Conservation (phyloP, 1,284 basidiomycete genomes). For the Anthracocystis walkeri region DNA sequence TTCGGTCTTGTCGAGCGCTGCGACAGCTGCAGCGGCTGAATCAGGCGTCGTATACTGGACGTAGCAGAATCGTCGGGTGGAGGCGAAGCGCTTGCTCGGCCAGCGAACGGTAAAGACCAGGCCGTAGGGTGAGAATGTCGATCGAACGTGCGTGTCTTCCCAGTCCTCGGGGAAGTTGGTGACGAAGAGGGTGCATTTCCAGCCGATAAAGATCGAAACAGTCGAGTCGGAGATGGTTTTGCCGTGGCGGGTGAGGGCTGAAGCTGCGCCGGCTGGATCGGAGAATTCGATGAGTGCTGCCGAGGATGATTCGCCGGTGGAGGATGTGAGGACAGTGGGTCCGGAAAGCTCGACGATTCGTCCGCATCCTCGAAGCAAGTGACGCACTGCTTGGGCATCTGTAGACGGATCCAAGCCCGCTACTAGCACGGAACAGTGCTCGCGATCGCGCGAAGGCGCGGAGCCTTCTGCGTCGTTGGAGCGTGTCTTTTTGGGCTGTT, state of each 20-base stretch:
- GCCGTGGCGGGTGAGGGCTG: conserved; percentile 91
- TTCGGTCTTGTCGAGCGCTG: conserved; percentile 82
- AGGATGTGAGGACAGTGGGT: conserved; percentile 32
- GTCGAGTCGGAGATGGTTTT: conserved; percentile 77
- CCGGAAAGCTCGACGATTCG: conserved; percentile 59
- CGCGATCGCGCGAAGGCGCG: conserved; percentile 79
- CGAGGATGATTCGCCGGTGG: conserved; percentile 38
- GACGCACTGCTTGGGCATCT: conserved; percentile 77
- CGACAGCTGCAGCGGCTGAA: conserved; percentile 80
- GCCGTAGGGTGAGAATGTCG: conserved; percentile 86
- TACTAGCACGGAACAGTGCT: conserved; percentile 92
- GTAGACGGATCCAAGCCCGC: conserved; percentile 77
- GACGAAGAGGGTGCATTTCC: conserved; percentile 93
- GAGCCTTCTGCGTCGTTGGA: conserved; percentile 34
- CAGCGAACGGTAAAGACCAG: conserved; percentile 92
- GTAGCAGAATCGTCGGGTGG: conserved; percentile 91
- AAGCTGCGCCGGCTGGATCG: conserved; percentile 74
- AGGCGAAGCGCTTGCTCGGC: conserved; percentile 97
- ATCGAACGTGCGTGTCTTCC: conserved; percentile 81
- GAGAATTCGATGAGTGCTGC: conserved; percentile 71
- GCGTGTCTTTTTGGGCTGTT: conserved; percentile 52
- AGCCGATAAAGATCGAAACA: conserved; percentile 86
- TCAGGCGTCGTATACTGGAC: conserved; percentile 88
- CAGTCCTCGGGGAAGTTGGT: conserved; percentile 91
- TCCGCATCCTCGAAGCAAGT: conserved; percentile 80